These are phyloP conservation scores for Rhodotorula diobovata DNA, from an alignment of 768 basidiomycete species.

Conservation along the genomic window DNA sequence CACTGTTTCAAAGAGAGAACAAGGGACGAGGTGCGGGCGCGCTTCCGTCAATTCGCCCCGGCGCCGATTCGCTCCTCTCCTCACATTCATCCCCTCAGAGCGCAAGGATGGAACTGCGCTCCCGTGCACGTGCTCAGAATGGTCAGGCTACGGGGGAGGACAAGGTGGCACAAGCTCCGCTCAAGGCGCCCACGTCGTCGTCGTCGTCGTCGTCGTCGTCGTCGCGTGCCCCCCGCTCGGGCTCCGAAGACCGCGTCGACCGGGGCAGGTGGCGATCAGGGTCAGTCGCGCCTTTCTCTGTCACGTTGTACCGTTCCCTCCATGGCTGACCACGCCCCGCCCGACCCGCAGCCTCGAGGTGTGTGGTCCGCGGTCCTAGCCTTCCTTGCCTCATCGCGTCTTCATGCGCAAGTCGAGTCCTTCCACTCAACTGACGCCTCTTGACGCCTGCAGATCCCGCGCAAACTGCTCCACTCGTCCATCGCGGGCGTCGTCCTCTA, in stretches of 20 bases:
- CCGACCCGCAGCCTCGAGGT: slow-evolving; percentile 17
- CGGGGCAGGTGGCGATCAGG: slow-evolving; percentile 29
- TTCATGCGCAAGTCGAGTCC: not conserved
- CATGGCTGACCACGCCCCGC: no score
- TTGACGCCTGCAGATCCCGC: slow-evolving; percentile 30
- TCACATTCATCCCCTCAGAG: no score
- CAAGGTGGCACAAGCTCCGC: not conserved
- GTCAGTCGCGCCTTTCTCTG: not conserved
- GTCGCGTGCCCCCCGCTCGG: not conserved
- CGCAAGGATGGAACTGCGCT: not conserved
- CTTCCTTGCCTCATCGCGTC: no score
- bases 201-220: not conserved
- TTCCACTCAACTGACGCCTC: no score
- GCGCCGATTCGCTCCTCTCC: not conserved
- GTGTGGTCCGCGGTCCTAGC: not conserved
- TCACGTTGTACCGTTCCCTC: not conserved
- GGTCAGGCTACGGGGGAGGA: slow-evolving; percentile 2
- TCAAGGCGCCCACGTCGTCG: not conserved
- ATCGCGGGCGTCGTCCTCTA: slow-evolving; percentile 32
- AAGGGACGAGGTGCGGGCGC: no score
- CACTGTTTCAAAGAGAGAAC: no score
- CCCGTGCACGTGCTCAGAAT: not conserved
- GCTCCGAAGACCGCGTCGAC: slow-evolving; percentile 25
- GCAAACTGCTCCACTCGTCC: slow-evolving; percentile 40
- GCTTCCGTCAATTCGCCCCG: no score